A percentile compares a stretch with the other conserved stretches of the same genome.
These are phyloP conservation scores for Pyrenophora tritici-repentis DNA, from an alignment of 2,329 filamentous ascomycete species.

Conservation along the genomic window DNA sequence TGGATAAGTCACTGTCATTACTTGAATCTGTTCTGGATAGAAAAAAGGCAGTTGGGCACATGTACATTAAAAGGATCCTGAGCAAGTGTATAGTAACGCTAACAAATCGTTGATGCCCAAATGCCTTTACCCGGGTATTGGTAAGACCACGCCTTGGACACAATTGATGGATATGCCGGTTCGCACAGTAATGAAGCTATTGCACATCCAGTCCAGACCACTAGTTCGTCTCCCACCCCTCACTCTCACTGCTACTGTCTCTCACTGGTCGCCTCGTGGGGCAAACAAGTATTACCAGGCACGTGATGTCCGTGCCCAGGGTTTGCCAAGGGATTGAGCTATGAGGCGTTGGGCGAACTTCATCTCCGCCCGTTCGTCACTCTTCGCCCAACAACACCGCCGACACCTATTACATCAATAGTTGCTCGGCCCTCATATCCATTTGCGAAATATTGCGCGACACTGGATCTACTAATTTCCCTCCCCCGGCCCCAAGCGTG, in stretches of 20 bases:
- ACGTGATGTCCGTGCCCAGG: conserved; percentile 19
- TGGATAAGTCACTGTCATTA: neutral
- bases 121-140: neutral
- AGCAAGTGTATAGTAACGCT: conserved; percentile 7
- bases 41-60: neutral
- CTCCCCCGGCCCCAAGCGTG: conserved; percentile 8
- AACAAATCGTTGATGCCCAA: conserved; percentile 19
- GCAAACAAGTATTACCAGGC: neutral
- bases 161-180: neutral
- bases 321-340: conserved; percentile 6
- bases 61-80: conserved; percentile 16
- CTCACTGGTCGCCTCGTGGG: conserved; percentile 6
- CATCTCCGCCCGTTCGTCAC: conserved; percentile 18
- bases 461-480: conserved; percentile 18
- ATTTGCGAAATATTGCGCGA: conserved; percentile 20
- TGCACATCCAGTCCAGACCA: no score
- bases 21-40: neutral
- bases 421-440: conserved; percentile 26
- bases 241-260: neutral
- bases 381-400: conserved; percentile 24
- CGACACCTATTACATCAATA: conserved; percentile 26
- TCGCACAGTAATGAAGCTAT: no score
- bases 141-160: neutral
- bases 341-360: conserved; percentile 17
- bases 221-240: neutral